These are phyloP conservation scores for Psidium guajava DNA, from an alignment of 345 rosid genomes.

Conservation along the genomic window DNA sequence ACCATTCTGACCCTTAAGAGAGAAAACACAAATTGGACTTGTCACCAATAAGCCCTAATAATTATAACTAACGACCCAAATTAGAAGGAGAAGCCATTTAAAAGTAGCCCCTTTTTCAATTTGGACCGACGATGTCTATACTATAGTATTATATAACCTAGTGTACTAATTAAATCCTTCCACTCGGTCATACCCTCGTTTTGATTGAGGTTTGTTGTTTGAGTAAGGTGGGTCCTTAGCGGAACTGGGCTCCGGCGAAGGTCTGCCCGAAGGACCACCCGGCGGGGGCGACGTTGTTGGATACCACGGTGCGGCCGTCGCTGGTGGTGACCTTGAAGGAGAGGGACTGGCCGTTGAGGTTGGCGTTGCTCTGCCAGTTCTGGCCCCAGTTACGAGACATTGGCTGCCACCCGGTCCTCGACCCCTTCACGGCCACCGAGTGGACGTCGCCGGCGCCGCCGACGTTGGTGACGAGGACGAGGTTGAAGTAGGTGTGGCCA, in stretches of 20 bases:
- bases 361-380: conserved; percentile 70
- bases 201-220: background rate
- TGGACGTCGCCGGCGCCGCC: conserved; percentile 81
- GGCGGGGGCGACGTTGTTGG: conserved; percentile 51
- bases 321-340: conserved; percentile 73
- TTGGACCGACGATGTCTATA: background rate
- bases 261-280: conserved; percentile 85
- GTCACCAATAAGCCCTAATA: background rate
- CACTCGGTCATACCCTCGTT: background rate
- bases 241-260: conserved; percentile 45
- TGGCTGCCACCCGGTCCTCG: conserved; percentile 62
- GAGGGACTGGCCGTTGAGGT: conserved; percentile 60
- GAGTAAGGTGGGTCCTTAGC: conserved; percentile 2
- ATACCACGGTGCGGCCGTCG: conserved; percentile 44
- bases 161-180: background rate
- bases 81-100: conserved; percentile 21
- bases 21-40: background rate
- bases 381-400: conserved; percentile 90
- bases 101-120: conserved; percentile 14
- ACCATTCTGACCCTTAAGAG: background rate
- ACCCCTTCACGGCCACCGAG: conserved; percentile 47
- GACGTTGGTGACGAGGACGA: conserved; percentile 62
- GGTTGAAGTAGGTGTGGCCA: conserved; percentile 78
- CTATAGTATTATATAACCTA: background rate
- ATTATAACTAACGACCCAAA: background rate